Base-by-base conservation (phyloP, 208 protist genomes). In the Angomonas deanei region DNA sequence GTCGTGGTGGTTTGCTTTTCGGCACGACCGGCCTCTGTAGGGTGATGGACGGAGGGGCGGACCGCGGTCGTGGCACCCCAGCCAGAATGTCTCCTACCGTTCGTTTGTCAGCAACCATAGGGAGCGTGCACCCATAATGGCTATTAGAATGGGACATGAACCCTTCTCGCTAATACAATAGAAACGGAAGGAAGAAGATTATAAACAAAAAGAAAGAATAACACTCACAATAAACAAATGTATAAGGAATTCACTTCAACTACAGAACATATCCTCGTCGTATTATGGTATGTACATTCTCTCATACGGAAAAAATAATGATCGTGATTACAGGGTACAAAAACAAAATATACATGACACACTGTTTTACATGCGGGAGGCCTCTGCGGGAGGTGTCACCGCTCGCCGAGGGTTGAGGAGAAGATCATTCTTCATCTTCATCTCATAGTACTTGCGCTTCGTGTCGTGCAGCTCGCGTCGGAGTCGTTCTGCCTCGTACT, bases 401-500 rank as follows among this genome's bases (percentile, higher is more conserved):
- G 42, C 42, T 50, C 42, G 42, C 15, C 42, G 15, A 59, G 53
- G 27, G 30, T 59, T 59, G 8, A 64, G 39, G n/a, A 76, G 23
- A 19, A 49, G 34, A 50, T 85, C 81, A 36, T 96, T 95, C 30
- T 86, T 81, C 67, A 91, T 84, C 64, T 96, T 96, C 67, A 96
- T 82, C 53, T 97, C 88, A 61, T 96, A 97, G 71, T 96, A 99
- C 67, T 95, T 86, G 23, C 86, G 74, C 71, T 97, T 98, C 60
- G 88, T 84, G 10, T 98, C 95, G 34, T 98, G 85, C n/a, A 98
- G 72, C 76, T 98, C 96, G 26, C 90, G 76, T 17, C 72, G 77
- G 10, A 98, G 57, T 0, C 93, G 78, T 58, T 97, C 95, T 1
- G 93, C 97, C 64, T 98, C 94, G 61, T 97, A 97, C 58, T 98